Conservation (phyloP, 768 basidiomycete species). For the Russula foetens region DNA sequence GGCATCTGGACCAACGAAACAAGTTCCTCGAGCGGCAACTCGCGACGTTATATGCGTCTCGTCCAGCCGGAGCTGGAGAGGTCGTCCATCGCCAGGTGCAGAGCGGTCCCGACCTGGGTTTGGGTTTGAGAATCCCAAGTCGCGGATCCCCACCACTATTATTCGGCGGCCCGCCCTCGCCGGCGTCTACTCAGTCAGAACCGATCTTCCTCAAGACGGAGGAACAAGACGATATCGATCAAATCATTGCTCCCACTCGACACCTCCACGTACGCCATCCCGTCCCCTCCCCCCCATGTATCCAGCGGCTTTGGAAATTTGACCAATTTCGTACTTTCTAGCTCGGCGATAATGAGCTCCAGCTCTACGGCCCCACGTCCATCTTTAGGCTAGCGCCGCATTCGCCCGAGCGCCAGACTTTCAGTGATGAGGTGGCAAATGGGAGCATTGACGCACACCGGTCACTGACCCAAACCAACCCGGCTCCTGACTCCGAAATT, state of each 20-base stretch:
- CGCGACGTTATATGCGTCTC: conserved; percentile 8
- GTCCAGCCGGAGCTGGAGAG: conserved; percentile 3
- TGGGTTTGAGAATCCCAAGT: conserved; percentile 9
- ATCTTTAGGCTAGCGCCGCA: conserved; percentile 27
- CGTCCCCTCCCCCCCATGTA: conserved; percentile 15
- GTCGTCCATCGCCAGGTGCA: conserved; percentile 9
- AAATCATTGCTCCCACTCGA: conserved; percentile 5
- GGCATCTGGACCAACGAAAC: conserved; percentile 23
- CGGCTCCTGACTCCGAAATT: conserved; percentile 14
- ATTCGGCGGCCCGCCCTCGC: conserved; percentile 14
- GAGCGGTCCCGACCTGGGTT: conserved; percentile 3
- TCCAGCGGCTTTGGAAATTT: conserved; percentile 13
- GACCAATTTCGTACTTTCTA: neutral
- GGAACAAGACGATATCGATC: conserved; percentile 15
- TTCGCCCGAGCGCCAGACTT: conserved; percentile 1
- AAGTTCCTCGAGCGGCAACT: conserved; percentile 24
- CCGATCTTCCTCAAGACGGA: conserved; percentile 9
- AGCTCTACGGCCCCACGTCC: conserved; percentile 27
- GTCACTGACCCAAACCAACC: neutral
- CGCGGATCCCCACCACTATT: conserved; percentile 3
- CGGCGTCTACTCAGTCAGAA: conserved; percentile 8
- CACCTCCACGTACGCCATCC: conserved; percentile 16
- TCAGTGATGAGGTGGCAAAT: neutral
- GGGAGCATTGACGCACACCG: conserved; percentile 2
- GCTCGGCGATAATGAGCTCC: conserved; percentile 25